Base-by-base conservation (phyloP, 2,329 filamentous ascomycete genomes). In the Colletotrichum cuscutae region DNA sequence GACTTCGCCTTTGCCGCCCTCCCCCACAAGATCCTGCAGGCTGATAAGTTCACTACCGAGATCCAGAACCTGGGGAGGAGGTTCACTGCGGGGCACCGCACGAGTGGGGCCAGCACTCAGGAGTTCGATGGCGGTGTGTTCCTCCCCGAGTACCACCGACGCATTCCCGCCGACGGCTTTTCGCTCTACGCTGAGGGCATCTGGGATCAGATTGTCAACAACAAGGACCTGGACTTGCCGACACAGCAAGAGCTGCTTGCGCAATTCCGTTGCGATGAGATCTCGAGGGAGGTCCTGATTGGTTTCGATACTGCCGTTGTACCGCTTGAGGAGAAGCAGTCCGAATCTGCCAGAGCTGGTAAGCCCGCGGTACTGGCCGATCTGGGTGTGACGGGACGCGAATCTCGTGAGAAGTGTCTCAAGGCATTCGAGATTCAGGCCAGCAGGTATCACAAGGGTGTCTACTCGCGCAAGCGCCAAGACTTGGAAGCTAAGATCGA, bases 201-300 rank as follows among this genome's bases (percentile, higher is more conserved):
- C 57, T 99, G 97, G 97, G 95, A 98, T 79, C 96, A 98, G 84
- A 99, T 99, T 80, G 95, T 98, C 78, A 94, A 96, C 86, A 99
- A 99, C 88, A 99, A 99, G 84, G 97, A 99, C 79, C 88, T 99
- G 67, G 97, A 99, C 83, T 84, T 99, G 72, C 97, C 97, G 4
- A 98, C 97, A 0, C 97, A 99, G 81, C 97, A 99, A 84, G 97
- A 99, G 82, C 88, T 99, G 58, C 89, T 99, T 65, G 97, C 97
- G 12, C 97, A 99, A 82, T 99, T 98, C 86, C 91, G 97, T 76
- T 99, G 97, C 82, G 97, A 99, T 81, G 97, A 99, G 84, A 99
- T 99, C 71, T 90, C 95, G 52, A 90, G 95, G 75, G 96, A 98
- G 80, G 97, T 97, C 13, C 87, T 98, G 70, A 84, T 95, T 54